Percentiles rank a stretch among this genome's conserved stretches.
Conservation (phyloP, 2,329 filamentous ascomycete species). For the Colletotrichum magnum region DNA sequence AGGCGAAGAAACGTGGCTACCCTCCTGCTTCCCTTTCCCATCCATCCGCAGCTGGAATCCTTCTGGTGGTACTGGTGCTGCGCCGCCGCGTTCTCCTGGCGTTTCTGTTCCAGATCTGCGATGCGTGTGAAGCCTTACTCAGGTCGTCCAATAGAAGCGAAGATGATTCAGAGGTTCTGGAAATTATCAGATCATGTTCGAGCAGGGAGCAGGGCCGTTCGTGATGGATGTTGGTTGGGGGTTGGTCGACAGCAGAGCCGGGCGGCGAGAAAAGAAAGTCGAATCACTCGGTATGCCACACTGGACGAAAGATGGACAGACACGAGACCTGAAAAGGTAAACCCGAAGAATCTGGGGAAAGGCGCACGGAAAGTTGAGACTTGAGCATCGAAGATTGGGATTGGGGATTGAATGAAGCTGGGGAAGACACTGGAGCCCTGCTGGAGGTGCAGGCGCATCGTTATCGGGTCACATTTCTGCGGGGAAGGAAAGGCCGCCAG, state of each 20-base stretch:
- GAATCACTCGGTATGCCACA: constrained; percentile 1
- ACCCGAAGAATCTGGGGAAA: constrained; percentile 13
- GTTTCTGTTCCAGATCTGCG: constrained; percentile 32
- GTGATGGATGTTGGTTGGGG: neutral
- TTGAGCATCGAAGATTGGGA: neutral
- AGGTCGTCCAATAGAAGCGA: constrained; percentile 5
- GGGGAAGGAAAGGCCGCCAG: constrained; percentile 16
- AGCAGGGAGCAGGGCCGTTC: constrained; percentile 20
- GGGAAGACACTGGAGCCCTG: neutral
- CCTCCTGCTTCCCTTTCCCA: neutral
- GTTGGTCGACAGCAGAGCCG: neutral
- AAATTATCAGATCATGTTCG: constrained; percentile 35
- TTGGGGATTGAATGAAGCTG: too few species aligned
- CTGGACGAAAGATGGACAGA: constrained; percentile 6
- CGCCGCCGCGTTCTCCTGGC: constrained; percentile 20
- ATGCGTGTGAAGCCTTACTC: constrained; percentile 19
- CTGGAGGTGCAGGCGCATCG: neutral
- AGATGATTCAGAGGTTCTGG: constrained; percentile 11
- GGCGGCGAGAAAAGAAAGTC: neutral
- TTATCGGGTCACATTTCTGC: neutral
- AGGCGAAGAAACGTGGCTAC: constrained; percentile 12
- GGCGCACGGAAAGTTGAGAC: neutral
- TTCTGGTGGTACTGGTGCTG: neutral
- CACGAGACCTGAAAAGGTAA: constrained; percentile 12
- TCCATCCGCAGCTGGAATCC: constrained; percentile 1